These are phyloP conservation scores for Verticillium longisporum DNA, from an alignment of 2,329 filamentous ascomycete species.

Conservation along the genomic window DNA sequence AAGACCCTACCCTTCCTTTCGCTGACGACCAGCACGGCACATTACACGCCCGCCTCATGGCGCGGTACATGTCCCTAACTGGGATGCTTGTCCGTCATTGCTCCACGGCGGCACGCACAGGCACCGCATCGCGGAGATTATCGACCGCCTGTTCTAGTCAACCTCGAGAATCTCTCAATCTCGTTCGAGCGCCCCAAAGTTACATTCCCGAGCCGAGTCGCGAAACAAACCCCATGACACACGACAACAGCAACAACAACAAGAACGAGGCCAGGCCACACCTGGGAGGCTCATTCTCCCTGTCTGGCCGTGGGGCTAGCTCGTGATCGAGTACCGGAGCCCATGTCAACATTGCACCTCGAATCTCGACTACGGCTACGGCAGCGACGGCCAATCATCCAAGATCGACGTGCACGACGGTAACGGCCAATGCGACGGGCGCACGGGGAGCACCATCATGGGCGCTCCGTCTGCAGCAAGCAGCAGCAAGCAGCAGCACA, in stretches of 20 bases:
- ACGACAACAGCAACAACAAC: not conserved
- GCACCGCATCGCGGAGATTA: not conserved
- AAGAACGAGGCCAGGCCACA: not conserved
- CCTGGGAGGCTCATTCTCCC: not conserved
- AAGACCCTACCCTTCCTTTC: not conserved
- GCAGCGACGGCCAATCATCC: not conserved
- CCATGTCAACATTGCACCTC: not conserved
- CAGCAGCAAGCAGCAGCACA: not conserved
- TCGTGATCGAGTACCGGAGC: too few relatives aligned
- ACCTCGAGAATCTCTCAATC: not conserved
- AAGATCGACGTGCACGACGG: not conserved
- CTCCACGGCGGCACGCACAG: not conserved
- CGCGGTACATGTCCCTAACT: not conserved
- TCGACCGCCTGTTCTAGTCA: not conserved
- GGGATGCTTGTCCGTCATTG: not conserved
- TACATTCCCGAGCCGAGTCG: not conserved
- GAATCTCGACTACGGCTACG: not conserved
- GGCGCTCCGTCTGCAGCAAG: conserved; percentile 6
- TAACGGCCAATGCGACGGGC: conserved; percentile 1
- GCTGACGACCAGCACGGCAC: not conserved
- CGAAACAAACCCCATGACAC: not conserved
- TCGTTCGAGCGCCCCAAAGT: not conserved
- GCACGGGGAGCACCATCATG: conserved; percentile 3
- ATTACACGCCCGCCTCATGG: not conserved
- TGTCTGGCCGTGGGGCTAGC: not conserved